These are phyloP conservation scores for Ceratopteris richardii DNA, from an alignment of 75 land plant species.

Conservation along the genomic window DNA sequence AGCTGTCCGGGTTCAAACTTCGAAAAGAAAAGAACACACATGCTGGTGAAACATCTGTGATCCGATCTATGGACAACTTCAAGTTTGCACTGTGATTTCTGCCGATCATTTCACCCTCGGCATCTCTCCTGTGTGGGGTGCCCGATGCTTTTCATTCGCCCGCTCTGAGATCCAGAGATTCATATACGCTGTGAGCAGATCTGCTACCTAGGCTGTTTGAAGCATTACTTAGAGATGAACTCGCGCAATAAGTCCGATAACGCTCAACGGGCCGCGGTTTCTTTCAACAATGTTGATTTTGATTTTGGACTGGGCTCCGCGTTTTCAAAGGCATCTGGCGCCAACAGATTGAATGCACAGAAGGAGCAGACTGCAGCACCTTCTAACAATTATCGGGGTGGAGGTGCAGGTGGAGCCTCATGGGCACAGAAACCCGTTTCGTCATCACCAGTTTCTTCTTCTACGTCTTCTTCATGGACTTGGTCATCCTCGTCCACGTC, in stretches of 20 bases:
- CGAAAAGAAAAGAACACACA: too few species aligned
- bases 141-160: too few species aligned
- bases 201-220: too few species aligned
- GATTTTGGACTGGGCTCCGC: constrained; percentile 46
- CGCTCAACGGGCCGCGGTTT: constrained; percentile 28
- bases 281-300: constrained; percentile 39
- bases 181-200: too few species aligned
- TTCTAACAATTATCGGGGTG: neutral
- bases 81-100: too few species aligned
- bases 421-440: constrained; percentile 2
- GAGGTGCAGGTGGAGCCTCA: neutral
- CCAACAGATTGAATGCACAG: constrained; percentile 34
- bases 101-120: too few species aligned
- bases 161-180: too few species aligned
- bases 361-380: constrained; percentile 8
- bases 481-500: neutral
- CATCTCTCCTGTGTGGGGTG: too few species aligned
- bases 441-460: neutral
- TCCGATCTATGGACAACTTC: too few species aligned
- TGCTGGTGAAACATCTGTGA: too few species aligned
- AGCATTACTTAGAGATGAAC: constrained; percentile 6
- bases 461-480: neutral
- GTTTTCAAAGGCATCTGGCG: constrained; percentile 9
- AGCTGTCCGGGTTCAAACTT: too few species aligned
- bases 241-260: constrained; percentile 12